A percentile compares a stretch with the other conserved stretches of the same genome.
These are phyloP conservation scores for Zygosaccharomyces gambellarensis DNA, from an alignment of 805 yeast species.

Conservation along the genomic window DNA sequence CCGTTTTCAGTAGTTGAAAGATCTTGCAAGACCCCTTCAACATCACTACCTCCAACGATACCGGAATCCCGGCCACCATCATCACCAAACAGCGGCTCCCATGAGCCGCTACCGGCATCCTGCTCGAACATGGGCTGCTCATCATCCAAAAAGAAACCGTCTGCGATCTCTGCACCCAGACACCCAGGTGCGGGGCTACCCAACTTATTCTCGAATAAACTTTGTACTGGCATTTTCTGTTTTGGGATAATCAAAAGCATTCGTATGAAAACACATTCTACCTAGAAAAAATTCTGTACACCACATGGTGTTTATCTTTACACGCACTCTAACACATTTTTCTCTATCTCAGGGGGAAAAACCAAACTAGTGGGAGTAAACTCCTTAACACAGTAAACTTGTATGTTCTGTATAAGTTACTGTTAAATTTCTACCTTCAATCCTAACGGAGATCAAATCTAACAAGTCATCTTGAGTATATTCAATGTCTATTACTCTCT, in stretches of 20 bases:
- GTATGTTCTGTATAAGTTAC: not conserved
- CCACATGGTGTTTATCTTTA: not conserved
- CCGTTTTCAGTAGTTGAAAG: not conserved
- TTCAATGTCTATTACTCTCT: not conserved
- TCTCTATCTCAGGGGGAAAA: not conserved
- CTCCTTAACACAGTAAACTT: not conserved
- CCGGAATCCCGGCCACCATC: conserved; percentile 17
- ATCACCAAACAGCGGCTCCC: conserved; percentile 34
- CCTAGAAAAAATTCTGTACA: not conserved
- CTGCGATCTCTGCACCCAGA: conserved; percentile 42
- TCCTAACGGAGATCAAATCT: not conserved
- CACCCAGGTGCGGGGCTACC: conserved; percentile 13
- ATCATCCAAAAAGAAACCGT: conserved; percentile 41
- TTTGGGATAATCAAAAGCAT: not conserved
- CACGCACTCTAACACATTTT: conserved; percentile 1
- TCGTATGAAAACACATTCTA: not conserved
- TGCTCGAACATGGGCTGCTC: conserved; percentile 50
- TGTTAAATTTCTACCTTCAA: not conserved
- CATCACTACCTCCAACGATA: not conserved
- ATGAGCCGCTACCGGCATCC: conserved; percentile 16
- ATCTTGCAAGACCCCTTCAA: conserved; percentile 17
- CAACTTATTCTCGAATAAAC: conserved; percentile 3
- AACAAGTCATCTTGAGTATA: not conserved
- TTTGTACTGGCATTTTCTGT: conserved; percentile 3
- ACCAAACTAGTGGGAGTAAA: not conserved